Evolutionary conservation across 352 stramenopile species (phyloP).

Genomic region (Thalassiosira exigua): DNA sequence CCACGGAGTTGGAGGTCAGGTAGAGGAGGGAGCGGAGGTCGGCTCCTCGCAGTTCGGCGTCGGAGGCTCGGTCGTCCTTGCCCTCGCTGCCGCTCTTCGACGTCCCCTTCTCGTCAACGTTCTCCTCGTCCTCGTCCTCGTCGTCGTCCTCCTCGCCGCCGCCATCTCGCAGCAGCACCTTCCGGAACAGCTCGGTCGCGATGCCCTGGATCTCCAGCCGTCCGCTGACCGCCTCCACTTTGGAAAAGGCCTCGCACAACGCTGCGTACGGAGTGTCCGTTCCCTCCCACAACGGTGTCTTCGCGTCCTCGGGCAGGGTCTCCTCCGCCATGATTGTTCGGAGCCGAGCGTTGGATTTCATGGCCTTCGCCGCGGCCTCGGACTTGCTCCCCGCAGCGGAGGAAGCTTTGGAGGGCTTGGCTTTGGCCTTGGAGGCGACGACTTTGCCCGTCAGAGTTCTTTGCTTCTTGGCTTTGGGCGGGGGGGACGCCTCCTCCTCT

Average conservation of each 20-base stretch:
- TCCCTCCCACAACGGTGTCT: neutral
- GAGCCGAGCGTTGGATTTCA: conserved; percentile 45
- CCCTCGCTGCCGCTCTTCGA: conserved; percentile 1
- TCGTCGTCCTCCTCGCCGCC: conserved; percentile 11
- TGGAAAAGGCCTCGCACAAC: conserved; percentile 66
- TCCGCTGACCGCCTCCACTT: conserved; percentile 69
- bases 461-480: conserved; percentile 31
- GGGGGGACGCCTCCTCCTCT: conserved; percentile 3
- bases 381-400: conserved; percentile 22
- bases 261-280: conserved; percentile 56
- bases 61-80: too few relatives aligned
- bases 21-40: conserved; percentile 75
- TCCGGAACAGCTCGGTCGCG: conserved; percentile 74
- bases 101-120: conserved; percentile 9
- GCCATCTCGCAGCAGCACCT: conserved; percentile 55
- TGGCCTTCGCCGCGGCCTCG: conserved; percentile 27
- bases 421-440: neutral
- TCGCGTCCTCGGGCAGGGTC: conserved; percentile 16
- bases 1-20: conserved; percentile 87
- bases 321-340: conserved; percentile 12
- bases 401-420: neutral
- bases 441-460: conserved; percentile 5
- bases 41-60: too few relatives aligned
- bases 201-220: conserved; percentile 80
- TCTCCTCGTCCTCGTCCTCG: conserved; percentile 5